Evolutionary conservation across 192 early-diverging fungal genomes (phyloP), one percentile per base, ranked within the genome.

Genomic region (Coemansia asiatica): DNA sequence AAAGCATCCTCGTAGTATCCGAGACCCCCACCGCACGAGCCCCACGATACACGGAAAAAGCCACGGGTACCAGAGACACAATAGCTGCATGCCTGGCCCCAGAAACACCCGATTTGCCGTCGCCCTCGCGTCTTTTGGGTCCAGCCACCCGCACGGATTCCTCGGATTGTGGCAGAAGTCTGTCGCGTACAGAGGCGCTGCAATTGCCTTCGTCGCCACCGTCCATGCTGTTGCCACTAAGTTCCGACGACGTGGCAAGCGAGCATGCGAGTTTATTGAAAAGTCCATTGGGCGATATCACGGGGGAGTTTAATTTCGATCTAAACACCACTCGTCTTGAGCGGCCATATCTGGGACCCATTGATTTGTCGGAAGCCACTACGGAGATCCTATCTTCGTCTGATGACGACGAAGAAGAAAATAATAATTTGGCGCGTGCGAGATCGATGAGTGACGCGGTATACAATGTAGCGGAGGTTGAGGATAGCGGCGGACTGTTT

Each of bases 131-230:
- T 15, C 63, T 77, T 6, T 48, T 77, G 50, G 66, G 61, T 21
- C 38, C 28, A 3, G 48, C n/a, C 6, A 18, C 48, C n/a, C n/a
- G n/a, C n/a, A n/a, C n/a, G n/a, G n/a, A n/a, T n/a, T n/a, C n/a
- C n/a, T n/a, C 26, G n/a, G 4, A 18, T 35, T 9, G 16, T 4
- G 0, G 55, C 31, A 33, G 55, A n/a, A 27, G 25, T 27, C 56
- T 59, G 23, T 38, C 47, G 19, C 66, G 66, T 6, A 26, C 18
- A 29, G 68, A 50, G 1, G 77, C 72, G 6, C 15, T 80, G n/a
- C 63, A 68, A 7, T 7, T 80, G 63, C 77, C 77, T 1, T 80
- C 77, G 6, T 80, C 77, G 19, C 76, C 76, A 13, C 72, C 68
- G 21, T 19, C 40, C 16, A 16, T 44, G 9, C 8, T n/a, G n/a